Conservation (phyloP, 495 filamentous ascomycete genomes). For the Tuber microsphaerosporum region DNA sequence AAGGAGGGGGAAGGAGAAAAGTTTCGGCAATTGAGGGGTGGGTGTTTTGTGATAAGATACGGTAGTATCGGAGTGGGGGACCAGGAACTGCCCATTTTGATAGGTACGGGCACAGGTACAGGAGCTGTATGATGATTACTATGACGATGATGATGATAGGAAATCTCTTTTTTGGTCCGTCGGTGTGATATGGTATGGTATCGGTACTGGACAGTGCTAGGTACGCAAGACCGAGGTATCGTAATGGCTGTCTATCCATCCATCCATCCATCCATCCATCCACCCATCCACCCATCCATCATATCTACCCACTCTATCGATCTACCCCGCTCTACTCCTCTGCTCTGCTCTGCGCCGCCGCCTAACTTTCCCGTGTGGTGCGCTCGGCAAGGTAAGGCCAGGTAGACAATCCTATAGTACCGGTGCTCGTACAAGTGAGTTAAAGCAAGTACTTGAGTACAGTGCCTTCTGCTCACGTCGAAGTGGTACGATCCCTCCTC, state of each 20-base stretch:
- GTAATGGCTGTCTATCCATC: not conserved
- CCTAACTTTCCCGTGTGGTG: not conserved
- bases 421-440: not conserved
- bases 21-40: not conserved
- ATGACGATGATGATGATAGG: not conserved
- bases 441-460: not conserved
- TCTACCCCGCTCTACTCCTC: not conserved
- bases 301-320: not conserved
- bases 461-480: not conserved
- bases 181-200: not conserved
- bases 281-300: not conserved
- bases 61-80: not conserved
- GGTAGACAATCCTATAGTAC: not conserved
- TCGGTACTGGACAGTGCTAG: too few relatives aligned
- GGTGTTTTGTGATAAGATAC: not conserved
- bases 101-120: not conserved
- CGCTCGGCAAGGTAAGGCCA: not conserved
- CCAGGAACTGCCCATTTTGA: not conserved
- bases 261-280: not conserved
- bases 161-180: not conserved
- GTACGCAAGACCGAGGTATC: not conserved
- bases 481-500: not conserved
- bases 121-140: not conserved
- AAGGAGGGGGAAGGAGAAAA: not conserved
- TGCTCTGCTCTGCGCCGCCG: too few relatives aligned